A percentile compares a stretch with the other conserved stretches of the same genome.
Evolutionary conservation across 163 green algal species (phyloP).

Genomic region (Scenedesmus sp.): DNA sequence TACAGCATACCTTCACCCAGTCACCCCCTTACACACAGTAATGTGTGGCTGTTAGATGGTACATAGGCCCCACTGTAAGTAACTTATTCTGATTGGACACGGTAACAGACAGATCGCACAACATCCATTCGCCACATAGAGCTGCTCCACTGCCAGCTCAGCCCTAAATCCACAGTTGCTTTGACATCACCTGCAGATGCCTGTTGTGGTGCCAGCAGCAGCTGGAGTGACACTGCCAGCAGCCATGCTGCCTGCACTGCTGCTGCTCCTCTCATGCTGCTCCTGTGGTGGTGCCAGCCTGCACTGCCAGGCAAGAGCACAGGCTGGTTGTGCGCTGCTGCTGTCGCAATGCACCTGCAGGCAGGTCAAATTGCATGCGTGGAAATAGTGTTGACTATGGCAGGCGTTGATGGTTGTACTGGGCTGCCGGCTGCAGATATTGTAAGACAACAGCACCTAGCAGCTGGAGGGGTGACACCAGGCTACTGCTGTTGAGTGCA

Average conservation of each 20-base stretch:
- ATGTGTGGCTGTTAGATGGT: too few species aligned
- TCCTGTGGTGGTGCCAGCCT: not conserved
- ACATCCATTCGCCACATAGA: too few species aligned
- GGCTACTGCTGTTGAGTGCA: not conserved
- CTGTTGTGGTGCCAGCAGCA: not conserved
- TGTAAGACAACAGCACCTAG: not conserved
- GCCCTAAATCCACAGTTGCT: not conserved
- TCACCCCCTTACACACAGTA: too few species aligned
- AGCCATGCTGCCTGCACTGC: not conserved
- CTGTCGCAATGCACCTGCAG: not conserved
- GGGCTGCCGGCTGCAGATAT: not conserved
- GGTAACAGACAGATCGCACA: too few species aligned
- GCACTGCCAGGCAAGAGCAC: not conserved
- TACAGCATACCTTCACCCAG: too few species aligned
- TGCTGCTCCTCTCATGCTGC: not conserved
- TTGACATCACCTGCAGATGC: not conserved
- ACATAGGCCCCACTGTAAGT: too few species aligned
- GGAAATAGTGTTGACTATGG: too few species aligned
- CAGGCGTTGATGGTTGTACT: not conserved
- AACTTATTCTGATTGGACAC: too few species aligned
- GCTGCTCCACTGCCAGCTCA: too few species aligned
- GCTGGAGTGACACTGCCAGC: not conserved
- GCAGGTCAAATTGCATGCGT: not conserved
- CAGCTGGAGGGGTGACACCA: not conserved
- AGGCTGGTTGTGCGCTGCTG: too few species aligned